Percentiles rank a stretch among this genome's conserved stretches.
Evolutionary conservation across 2,329 filamentous ascomycete species (phyloP).

Genomic region (Metarhizium guizhouense): DNA sequence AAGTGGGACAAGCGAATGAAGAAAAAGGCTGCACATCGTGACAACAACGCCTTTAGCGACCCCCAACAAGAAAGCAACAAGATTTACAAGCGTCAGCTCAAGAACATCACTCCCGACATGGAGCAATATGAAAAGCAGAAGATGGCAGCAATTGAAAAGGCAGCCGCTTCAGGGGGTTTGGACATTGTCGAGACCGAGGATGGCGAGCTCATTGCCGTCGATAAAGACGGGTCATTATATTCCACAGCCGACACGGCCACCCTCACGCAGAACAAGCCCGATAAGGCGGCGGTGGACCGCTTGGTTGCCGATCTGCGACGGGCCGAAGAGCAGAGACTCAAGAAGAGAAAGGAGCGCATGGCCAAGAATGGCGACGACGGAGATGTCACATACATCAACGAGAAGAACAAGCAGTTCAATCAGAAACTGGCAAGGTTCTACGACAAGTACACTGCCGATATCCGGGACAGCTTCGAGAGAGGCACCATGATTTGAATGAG

Average conservation of each 20-base stretch:
- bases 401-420: slow-evolving; percentile 99
- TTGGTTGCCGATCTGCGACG: slow-evolving; percentile 79
- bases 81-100: slow-evolving; percentile 85
- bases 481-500: slow-evolving; percentile 75
- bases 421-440: slow-evolving; percentile 93
- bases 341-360: slow-evolving; percentile 75
- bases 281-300: slow-evolving; percentile 78
- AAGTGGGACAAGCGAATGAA: slow-evolving; percentile 85
- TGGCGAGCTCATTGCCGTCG: slow-evolving; percentile 88
- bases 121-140: slow-evolving; percentile 85
- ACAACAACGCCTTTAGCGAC: slow-evolving; percentile 85
- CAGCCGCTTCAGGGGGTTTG: slow-evolving; percentile 73
- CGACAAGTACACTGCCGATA: slow-evolving; percentile 96
- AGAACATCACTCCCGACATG: slow-evolving; percentile 65
- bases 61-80: slow-evolving; percentile 83
- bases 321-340: slow-evolving; percentile 77
- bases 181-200: slow-evolving; percentile 95
- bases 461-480: slow-evolving; percentile 93
- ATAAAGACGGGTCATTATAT: slow-evolving; percentile 85
- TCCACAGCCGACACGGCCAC: slow-evolving; percentile 75
- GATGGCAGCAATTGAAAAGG: slow-evolving; percentile 72
- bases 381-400: slow-evolving; percentile 98
- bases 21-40: slow-evolving; percentile 72
- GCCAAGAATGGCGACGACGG: slow-evolving; percentile 72
- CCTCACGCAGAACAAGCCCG: slow-evolving; percentile 78